Evolutionary conservation across 148 eudicot species (phyloP), one percentile per base, ranked within the genome.

Genomic region (Fagopyrum tataricum): DNA sequence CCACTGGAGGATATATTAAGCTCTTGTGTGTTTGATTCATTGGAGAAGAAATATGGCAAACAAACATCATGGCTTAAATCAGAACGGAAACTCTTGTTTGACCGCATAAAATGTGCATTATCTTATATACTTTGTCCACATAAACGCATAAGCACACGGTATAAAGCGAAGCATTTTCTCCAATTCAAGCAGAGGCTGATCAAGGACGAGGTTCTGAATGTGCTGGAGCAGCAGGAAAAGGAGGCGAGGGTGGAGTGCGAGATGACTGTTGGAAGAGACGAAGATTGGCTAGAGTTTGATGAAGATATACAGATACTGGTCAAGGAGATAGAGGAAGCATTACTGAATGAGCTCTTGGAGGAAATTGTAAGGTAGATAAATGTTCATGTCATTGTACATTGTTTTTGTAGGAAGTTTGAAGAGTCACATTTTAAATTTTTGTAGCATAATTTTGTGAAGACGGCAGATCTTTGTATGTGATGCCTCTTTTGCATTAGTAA

Each of bases 51-150:
- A 72, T 95, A 88, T 55, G 90, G 87, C 2, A 77, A 83, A 64
- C 83, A 87, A 26, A 70, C 78, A 66, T 83, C 77, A 43, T 88
- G 89, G 93, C 74, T 67, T 14, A 88, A 74, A 75, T 82, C 85
- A 17, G 97, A 91, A 61, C 87, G 97, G 79, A 83, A 78, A 75
- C 96, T 95, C 61, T 76, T 95, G 26, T 95, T 91, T 80, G 99
- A 91, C 67, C 79, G 84, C 13, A 77, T 92, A 70, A 85, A 88
- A 77, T 76, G 72, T 20, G 91, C 88, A 48, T 76, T 94, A 67
- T 61, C 66, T 75, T 82, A 84, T 56, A 87, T 91, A 69, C 76
- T 85, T n/a, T 74, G 73, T 39, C 79, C 89, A 20, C 73, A 21
- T 42, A 70, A 72, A 61, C 82, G 82, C 48, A 37, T 84, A 48